Percentiles rank a stretch among this genome's conserved stretches.
These are phyloP conservation scores for Xerocomus cyaneibrunnescens DNA, from an alignment of 1,284 basidiomycete species.

Conservation along the genomic window DNA sequence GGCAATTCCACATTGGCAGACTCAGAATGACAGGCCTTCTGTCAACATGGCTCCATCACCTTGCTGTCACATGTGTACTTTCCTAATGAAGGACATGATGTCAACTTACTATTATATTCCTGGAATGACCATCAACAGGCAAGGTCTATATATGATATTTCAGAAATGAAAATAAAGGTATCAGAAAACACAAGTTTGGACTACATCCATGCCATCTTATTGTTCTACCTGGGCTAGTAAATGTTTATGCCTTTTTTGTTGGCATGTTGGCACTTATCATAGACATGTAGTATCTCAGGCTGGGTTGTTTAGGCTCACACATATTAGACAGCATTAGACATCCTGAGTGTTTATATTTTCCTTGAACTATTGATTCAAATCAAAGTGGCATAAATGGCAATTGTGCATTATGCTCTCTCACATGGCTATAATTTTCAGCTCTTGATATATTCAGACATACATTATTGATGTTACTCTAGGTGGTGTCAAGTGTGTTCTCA, in stretches of 20 bases:
- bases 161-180: constrained; percentile 42
- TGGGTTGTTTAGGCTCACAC: constrained; percentile 58
- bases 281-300: constrained; percentile 64
- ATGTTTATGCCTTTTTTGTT: constrained; percentile 36
- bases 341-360: constrained; percentile 41
- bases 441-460: constrained; percentile 52
- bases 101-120: too few species aligned
- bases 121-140: too few species aligned
- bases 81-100: too few species aligned
- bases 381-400: background rate
- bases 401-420: constrained; percentile 53
- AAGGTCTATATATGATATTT: constrained; percentile 45
- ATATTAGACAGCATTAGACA: constrained; percentile 68
- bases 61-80: too few species aligned
- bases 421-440: constrained; percentile 45
- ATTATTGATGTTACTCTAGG: constrained; percentile 56
- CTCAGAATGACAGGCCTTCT: too few species aligned
- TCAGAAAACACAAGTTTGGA: constrained; percentile 50
- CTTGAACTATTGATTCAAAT: background rate
- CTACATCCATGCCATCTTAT: constrained; percentile 24
- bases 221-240: too few species aligned
- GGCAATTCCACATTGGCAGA: too few species aligned
- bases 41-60: too few species aligned
- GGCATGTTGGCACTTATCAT: constrained; percentile 54
- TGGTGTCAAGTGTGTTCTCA: constrained; percentile 45